Percentiles rank a stretch among this genome's conserved stretches.
Evolutionary conservation across 495 filamentous ascomycete genomes (phyloP).

Genomic region (Lentithecium fluviatile): DNA sequence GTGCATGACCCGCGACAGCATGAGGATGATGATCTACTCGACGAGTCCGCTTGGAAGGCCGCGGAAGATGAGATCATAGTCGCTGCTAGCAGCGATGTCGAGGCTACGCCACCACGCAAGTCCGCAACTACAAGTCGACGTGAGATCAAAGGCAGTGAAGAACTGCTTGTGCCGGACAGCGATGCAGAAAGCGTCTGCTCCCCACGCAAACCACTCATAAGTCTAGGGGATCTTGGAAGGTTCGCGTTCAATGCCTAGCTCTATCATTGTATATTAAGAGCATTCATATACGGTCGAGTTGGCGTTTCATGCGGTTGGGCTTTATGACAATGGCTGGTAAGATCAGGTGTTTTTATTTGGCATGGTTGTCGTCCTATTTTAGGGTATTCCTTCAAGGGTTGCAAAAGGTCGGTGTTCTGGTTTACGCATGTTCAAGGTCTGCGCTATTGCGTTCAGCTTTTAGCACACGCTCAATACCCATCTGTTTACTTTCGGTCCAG

Average conservation of each 20-base stretch:
- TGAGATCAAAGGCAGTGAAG: conserved; percentile 65
- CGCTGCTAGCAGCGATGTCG: conserved; percentile 9
- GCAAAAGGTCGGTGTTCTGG: too few species aligned
- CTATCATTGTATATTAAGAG: neutral
- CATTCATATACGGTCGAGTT: neutral
- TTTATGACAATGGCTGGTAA: too few species aligned
- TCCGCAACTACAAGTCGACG: conserved; percentile 27
- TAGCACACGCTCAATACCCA: too few species aligned
- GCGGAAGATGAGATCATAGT: conserved; percentile 30
- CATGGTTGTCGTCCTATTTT: too few species aligned
- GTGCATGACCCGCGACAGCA: too few species aligned
- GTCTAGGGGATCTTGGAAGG: conserved; percentile 39
- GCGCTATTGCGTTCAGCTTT: too few species aligned
- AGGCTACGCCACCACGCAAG: neutral
- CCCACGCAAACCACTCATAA: conserved; percentile 25
- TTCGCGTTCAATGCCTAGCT: conserved; percentile 39
- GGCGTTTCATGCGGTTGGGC: too few species aligned
- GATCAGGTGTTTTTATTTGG: too few species aligned
- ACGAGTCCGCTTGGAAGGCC: conserved; percentile 11
- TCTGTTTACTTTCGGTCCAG: too few species aligned
- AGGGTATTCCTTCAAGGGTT: too few species aligned
- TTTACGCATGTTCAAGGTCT: too few species aligned
- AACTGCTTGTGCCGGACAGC: conserved; percentile 68
- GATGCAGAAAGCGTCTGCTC: conserved; percentile 50
- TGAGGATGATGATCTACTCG: conserved; percentile 5